Evolutionary conservation across 768 basidiomycete species (phyloP), one percentile per base, ranked within the genome.

Genomic region (Punctularia strigosozonata): DNA sequence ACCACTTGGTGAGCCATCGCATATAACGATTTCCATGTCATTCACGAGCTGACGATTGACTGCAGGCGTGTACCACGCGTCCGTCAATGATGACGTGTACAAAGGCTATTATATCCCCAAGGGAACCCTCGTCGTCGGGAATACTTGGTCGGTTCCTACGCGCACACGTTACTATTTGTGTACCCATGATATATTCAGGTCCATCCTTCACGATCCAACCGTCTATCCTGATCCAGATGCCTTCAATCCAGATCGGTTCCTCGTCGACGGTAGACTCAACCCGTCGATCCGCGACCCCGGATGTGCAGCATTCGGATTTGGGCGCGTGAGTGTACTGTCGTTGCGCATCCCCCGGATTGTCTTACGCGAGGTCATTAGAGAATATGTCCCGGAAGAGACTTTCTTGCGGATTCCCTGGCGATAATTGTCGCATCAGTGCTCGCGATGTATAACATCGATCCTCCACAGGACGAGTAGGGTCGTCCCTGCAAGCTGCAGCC

Each of bases 261-360:
- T 49, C 18, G 42, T 45, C 32, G 43, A 40, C 4, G 44, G 25
- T 6, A 20, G 23, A 28, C 5, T 43, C n/a, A 38, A 48, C 40
- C 44, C 43, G 4, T 33, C 44, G 18, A 38, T 44, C 4, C 31
- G 40, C 18, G 43, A 47, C 23, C 50, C 45, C 4, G 43, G 19
- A 1, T 35, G 33, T 10, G 39, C 41, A 12, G 47, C 46, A 2
- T 56, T 56, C 26, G 54, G 54, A 4, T 56, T 49, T 36, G 54
- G 54, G 4, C 25, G 54, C 18, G n/a, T n/a, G n/a, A n/a, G n/a
- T n/a, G n/a, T n/a, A n/a, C n/a, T n/a, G n/a, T n/a, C n/a, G n/a
- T n/a, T n/a, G n/a, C n/a, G n/a, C n/a, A n/a, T n/a, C n/a, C n/a
- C n/a, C n/a, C n/a, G n/a, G n/a, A n/a, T n/a, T n/a, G n/a, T n/a